phyloP scores from a whole-genome alignment of 306 rosid genomes.

The Fagus crenata region DNA sequence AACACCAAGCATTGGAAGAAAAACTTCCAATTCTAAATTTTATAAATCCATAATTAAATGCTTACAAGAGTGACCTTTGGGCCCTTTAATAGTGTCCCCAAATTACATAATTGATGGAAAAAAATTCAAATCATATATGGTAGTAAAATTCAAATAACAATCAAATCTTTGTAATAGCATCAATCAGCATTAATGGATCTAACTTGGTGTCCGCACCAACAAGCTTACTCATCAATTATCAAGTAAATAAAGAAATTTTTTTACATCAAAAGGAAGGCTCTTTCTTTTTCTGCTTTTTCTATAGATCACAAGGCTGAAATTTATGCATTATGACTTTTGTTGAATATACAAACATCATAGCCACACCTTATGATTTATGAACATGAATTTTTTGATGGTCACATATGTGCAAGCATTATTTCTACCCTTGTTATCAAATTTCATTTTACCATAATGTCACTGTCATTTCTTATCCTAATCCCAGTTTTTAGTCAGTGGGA shows the following conservation, averaged over 20 bases:
- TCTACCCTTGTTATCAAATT: neutral
- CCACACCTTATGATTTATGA: neutral
- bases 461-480: neutral
- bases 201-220: too few species aligned
- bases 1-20: too few species aligned
- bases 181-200: too few species aligned
- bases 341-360: neutral
- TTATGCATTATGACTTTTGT: neutral
- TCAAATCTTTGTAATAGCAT: too few species aligned
- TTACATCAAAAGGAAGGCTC: neutral
- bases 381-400: neutral
- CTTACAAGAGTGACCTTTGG: too few species aligned
- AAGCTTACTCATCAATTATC: neutral
- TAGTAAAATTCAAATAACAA: too few species aligned
- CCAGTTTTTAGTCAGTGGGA: slow-evolving; percentile 1
- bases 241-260: neutral
- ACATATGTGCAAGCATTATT: neutral
- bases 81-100: too few species aligned
- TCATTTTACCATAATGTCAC: neutral
- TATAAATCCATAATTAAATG: too few species aligned
- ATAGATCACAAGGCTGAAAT: neutral
- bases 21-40: too few species aligned
- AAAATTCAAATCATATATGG: too few species aligned
- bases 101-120: too few species aligned
- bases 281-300: neutral